Conservation (phyloP, 2,329 filamentous ascomycete genomes). For the Aspergillus fijiensis region DNA sequence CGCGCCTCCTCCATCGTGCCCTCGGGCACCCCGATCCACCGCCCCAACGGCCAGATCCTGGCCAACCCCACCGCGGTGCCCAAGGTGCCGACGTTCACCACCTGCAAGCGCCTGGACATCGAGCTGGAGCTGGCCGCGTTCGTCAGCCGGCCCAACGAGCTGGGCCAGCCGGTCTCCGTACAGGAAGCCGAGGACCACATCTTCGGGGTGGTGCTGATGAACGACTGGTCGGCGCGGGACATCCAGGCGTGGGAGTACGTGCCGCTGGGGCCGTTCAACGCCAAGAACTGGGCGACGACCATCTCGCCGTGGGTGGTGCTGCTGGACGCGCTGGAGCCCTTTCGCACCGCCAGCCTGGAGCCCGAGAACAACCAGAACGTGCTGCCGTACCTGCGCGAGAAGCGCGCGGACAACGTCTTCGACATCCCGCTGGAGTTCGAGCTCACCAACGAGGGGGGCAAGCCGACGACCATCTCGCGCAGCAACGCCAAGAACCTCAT, state of each 20-base stretch:
- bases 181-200: conserved; percentile 66
- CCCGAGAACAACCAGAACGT: conserved; percentile 54
- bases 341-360: conserved; percentile 55
- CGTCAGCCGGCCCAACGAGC: conserved; percentile 62
- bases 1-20: conserved; percentile 73
- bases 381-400: conserved; percentile 65
- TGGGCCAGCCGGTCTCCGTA: conserved; percentile 65
- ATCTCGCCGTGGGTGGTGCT: conserved; percentile 79
- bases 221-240: conserved; percentile 83
- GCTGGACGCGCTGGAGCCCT: conserved; percentile 71
- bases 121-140: conserved; percentile 80
- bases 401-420: conserved; percentile 57
- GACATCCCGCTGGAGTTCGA: conserved; percentile 70
- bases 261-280: conserved; percentile 77
- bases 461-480: conserved; percentile 58
- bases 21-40: conserved; percentile 69
- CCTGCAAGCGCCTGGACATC: conserved; percentile 69
- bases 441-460: conserved; percentile 46
- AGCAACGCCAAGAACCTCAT: conserved; percentile 67
- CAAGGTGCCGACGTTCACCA: conserved; percentile 63
- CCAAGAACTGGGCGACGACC: conserved; percentile 78
- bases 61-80: conserved; percentile 61
- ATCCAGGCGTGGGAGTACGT: conserved; percentile 84
- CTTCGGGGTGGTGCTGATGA: conserved; percentile 79
- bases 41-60: conserved; percentile 74